These are phyloP conservation scores for Beauveria varroae DNA, from an alignment of 2,329 filamentous ascomycete species.

Conservation along the genomic window DNA sequence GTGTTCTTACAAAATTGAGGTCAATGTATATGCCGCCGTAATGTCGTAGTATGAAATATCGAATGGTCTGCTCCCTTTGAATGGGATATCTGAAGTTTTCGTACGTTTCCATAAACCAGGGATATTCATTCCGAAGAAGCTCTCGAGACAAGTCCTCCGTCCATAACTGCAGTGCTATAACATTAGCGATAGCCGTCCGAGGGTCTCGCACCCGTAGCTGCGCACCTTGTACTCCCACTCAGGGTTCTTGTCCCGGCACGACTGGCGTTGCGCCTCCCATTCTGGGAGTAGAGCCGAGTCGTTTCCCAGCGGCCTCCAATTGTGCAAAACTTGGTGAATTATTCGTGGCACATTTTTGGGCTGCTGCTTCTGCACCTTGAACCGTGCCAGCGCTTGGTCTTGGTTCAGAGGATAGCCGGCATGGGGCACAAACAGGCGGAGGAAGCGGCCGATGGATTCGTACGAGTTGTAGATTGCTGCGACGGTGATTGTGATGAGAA, in stretches of 20 bases:
- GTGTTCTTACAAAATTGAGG: conserved; percentile 18
- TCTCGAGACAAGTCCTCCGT: conserved; percentile 59
- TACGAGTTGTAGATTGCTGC: not conserved
- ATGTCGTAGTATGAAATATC: conserved; percentile 66
- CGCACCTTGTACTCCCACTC: conserved; percentile 67
- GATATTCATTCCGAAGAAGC: conserved; percentile 62
- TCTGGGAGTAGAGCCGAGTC: conserved; percentile 53
- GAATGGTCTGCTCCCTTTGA: conserved; percentile 63
- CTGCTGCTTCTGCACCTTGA: conserved; percentile 1
- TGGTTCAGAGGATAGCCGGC: conserved; percentile 5
- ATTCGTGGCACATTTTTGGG: conserved; percentile 53
- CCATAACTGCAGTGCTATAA: conserved; percentile 48
- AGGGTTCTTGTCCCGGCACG: conserved; percentile 58
- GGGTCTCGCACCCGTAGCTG: not conserved
- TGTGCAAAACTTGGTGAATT: conserved; percentile 56
- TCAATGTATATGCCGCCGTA: conserved; percentile 71
- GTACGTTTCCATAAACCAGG: conserved; percentile 65
- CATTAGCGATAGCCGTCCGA: not conserved
- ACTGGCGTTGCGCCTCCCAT: conserved; percentile 58
- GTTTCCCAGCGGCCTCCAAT: conserved; percentile 45
- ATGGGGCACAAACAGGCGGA: conserved; percentile 4
- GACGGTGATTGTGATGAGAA: not conserved
- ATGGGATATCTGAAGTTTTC: conserved; percentile 63
- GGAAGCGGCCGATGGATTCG: not conserved
- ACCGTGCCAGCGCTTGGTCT: conserved; percentile 6